A percentile compares a stretch with the other conserved stretches of the same genome.
Conservation (phyloP, 2,329 filamentous ascomycete genomes). For the Cladosporium cucumerinum region DNA sequence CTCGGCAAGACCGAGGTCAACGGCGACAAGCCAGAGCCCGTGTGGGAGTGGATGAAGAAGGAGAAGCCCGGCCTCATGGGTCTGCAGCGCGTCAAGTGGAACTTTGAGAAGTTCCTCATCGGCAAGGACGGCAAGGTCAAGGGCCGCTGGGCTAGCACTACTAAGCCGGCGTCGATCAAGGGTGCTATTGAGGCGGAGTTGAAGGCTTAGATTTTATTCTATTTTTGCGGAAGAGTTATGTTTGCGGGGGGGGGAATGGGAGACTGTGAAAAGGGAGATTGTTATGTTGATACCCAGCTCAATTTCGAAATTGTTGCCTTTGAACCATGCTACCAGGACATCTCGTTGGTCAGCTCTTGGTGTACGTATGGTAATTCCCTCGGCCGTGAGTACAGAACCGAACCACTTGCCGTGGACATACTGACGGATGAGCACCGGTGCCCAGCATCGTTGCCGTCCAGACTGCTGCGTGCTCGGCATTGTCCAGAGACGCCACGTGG, state of each 20-base stretch:
- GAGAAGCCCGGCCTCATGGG: conserved; percentile 79
- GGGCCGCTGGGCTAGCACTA: conserved; percentile 80
- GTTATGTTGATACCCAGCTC: conserved; percentile 8
- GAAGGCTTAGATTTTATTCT: conserved; percentile 19
- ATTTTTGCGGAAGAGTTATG: background rate
- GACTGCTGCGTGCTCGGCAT: background rate
- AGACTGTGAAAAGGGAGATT: background rate
- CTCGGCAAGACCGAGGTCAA: conserved; percentile 94
- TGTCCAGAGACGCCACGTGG: background rate
- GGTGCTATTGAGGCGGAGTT: conserved; percentile 71
- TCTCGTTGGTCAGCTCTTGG: background rate
- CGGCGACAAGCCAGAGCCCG: conserved; percentile 72
- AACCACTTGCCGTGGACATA: background rate
- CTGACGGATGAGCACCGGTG: too few species aligned
- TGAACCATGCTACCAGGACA: background rate
- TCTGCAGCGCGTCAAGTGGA: conserved; percentile 94
- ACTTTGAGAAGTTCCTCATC: conserved; percentile 98
- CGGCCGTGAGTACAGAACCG: background rate
- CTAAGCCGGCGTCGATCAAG: conserved; percentile 80
- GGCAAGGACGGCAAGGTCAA: conserved; percentile 82
- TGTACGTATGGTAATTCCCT: background rate
- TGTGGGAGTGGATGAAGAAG: conserved; percentile 72
- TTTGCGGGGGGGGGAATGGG: too few species aligned
- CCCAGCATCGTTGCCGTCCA: background rate
- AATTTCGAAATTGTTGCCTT: background rate